Evolutionary conservation across 768 basidiomycete species (phyloP), one percentile per base, ranked within the genome.

Genomic region (Piloderma croceum): DNA sequence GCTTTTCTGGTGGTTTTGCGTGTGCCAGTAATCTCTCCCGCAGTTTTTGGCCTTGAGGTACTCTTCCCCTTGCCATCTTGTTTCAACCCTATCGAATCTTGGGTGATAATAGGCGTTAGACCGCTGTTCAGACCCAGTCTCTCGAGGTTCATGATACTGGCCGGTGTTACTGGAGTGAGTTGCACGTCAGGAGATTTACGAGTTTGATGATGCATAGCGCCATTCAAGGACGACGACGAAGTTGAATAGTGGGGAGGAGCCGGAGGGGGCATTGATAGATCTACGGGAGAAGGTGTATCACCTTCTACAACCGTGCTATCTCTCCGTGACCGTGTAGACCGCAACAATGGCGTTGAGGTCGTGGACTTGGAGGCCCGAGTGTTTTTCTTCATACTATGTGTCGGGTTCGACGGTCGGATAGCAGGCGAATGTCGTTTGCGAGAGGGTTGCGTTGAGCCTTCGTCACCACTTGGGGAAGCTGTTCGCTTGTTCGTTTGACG

Each of bases 111-210:
- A 31, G 68, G 69, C 4, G 68, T 56, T 24, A 71, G 57, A 21
- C 68, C 59, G 34, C 62, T 76, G 35, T 72, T 68, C 38, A 75
- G 64, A 5, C 80, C 77, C 3, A 83, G 59, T 25, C 74, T 64
- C 3, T 82, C 81, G 6, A 98, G 70, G 48, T 93, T 93, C 88
- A 97, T 90, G 54, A 97, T 84, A 43, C 80, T 87, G 1, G 90
- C 85, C 1, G 93, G 93, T 0, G 93, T 96, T 32, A 90, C 89
- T 5, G 93, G 93, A 4, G 69, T 77, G 45, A 80, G 58, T 45
- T 29, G n/a, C n/a, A n/a, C n/a, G n/a, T n/a, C n/a, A n/a, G n/a
- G n/a, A n/a, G n/a, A n/a, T n/a, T n/a, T n/a, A n/a, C n/a, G n/a
- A n/a, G n/a, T n/a, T n/a, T n/a, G n/a, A n/a, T n/a, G n/a, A n/a